phyloP scores from a whole-genome alignment of 176 grass and related monocot genomes.

The Zizania latifolia region DNA sequence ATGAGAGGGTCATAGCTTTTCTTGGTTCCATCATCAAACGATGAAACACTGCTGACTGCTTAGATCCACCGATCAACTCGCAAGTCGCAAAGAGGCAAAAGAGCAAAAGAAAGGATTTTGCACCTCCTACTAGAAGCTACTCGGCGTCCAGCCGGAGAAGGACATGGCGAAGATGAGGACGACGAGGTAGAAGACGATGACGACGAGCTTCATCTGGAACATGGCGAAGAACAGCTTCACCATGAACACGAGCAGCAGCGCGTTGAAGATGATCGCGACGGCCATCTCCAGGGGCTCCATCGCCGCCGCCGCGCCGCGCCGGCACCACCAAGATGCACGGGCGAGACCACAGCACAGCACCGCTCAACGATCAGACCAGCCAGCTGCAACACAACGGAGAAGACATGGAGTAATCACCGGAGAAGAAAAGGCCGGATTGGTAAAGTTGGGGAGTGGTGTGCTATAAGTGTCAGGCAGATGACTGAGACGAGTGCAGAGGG shows the following conservation, averaged over 20 bases:
- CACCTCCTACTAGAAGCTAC: constrained; percentile 39
- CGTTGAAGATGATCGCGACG: constrained; percentile 48
- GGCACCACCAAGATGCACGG: not conserved
- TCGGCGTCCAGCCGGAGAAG: constrained; percentile 44
- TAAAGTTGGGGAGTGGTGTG: not conserved
- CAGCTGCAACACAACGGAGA: no score
- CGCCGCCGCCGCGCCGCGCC: not conserved
- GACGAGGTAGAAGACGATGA: constrained; percentile 60
- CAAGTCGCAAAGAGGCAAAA: not conserved
- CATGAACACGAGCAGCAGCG: constrained; percentile 69
- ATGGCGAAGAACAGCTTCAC: constrained; percentile 77
- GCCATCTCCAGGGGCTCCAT: constrained; percentile 60
- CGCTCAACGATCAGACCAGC: no score
- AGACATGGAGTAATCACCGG: not conserved
- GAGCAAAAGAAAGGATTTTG: not conserved
- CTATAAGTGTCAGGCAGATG: not conserved
- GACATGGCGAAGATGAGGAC: constrained; percentile 56
- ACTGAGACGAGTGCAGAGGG: no score
- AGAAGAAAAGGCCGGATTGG: not conserved
- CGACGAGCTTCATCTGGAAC: constrained; percentile 60
- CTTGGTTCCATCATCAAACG: not conserved
- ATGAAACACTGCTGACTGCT: constrained; percentile 11
- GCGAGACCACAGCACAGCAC: not conserved
- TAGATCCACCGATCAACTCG: not conserved
- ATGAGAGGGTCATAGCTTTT: not conserved